These are phyloP conservation scores for Candida verbasci DNA, from an alignment of 805 yeast genomes.

Conservation along the genomic window DNA sequence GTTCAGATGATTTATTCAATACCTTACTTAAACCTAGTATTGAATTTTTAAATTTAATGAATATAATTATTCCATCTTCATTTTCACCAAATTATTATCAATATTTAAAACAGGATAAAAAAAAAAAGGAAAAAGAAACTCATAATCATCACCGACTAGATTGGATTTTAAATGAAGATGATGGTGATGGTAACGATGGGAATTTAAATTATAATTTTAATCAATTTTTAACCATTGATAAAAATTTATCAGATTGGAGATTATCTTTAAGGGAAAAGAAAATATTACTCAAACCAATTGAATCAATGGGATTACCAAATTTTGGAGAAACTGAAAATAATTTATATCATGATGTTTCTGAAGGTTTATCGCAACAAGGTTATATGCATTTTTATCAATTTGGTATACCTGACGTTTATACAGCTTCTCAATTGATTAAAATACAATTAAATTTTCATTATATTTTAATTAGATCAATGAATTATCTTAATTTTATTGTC, in stretches of 20 bases:
- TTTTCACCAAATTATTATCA: constrained; percentile 44
- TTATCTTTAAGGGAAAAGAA: constrained; percentile 28
- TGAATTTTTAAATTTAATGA: constrained; percentile 40
- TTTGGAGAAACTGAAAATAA: constrained; percentile 19
- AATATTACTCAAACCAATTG: constrained; percentile 23
- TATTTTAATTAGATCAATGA: constrained; percentile 37
- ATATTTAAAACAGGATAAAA: constrained; percentile 28
- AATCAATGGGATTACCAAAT: constrained; percentile 28
- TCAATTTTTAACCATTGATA: constrained; percentile 40
- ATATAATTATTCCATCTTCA: constrained; percentile 43
- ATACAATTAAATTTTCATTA: constrained; percentile 43
- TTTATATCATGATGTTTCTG: constrained; percentile 26
- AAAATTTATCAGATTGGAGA: constrained; percentile 39
- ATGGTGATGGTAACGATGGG: constrained; percentile 46
- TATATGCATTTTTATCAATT: constrained; percentile 20
- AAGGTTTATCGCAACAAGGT: constrained; percentile 16
- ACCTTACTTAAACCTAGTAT: constrained; percentile 38
- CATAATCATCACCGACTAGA: constrained; percentile 26
- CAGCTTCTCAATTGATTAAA: constrained; percentile 36
- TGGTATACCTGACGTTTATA: constrained; percentile 35
- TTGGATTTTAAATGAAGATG: constrained; percentile 43
- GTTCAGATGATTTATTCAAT: constrained; percentile 28
- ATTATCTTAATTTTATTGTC: constrained; percentile 39
- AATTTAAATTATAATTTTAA: constrained; percentile 41
- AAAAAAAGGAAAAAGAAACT: constrained; percentile 16